phyloP scores from a whole-genome alignment of 345 rosid species.

The Populus ilicifolia region DNA sequence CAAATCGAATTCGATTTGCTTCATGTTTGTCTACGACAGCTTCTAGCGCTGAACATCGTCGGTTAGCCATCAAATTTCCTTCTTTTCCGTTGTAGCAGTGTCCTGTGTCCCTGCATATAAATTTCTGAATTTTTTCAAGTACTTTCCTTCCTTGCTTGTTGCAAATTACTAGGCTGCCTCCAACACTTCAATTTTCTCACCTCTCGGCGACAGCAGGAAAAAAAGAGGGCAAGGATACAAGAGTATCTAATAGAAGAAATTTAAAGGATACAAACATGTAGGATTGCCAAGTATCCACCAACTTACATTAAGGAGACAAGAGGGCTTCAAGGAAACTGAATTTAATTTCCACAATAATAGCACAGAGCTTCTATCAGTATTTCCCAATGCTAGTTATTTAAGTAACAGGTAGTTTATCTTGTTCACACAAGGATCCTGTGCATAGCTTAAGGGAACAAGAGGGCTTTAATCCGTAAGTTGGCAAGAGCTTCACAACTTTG shows the following conservation, averaged over 20 bases:
- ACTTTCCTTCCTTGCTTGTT: no score
- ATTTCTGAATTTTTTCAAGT: no score
- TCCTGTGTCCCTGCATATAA: no score
- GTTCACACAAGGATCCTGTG: conserved; percentile 3
- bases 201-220: neutral
- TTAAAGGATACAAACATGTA: neutral
- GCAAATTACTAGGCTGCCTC: no score
- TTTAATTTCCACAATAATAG: neutral
- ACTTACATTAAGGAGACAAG: neutral
- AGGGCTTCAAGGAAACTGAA: neutral
- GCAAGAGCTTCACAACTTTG: neutral
- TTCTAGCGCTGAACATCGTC: no score
- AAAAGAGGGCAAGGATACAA: neutral
- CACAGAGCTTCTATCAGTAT: neutral
- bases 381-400: conserved; percentile 2
- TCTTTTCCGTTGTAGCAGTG: no score
- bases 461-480: neutral
- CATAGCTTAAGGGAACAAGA: neutral
- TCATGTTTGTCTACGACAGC: no score
- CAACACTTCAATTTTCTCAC: neutral
- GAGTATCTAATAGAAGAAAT: neutral
- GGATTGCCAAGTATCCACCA: neutral
- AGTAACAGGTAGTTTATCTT: conserved; percentile 3
- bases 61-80: no score
- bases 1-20: no score